Conservation (phyloP, 148 eudicot genomes). For the Beta vulgaris region DNA sequence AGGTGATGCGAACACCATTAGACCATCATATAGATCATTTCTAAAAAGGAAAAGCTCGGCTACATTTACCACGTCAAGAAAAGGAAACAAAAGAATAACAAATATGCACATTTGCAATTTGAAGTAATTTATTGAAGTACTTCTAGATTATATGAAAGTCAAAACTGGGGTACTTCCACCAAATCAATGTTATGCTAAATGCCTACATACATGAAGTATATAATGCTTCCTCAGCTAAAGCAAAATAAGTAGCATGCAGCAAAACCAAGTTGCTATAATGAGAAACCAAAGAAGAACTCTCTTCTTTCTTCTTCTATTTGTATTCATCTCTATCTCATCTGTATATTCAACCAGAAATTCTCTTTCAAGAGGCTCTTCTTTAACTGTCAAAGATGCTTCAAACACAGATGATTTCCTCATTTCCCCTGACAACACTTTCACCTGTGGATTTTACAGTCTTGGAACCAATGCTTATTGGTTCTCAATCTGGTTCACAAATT, state of each 20-base stretch:
- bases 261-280: not conserved
- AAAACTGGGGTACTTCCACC: not conserved
- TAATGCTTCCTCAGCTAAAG: too few relatives aligned
- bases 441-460: slow-evolving; percentile 40
- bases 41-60: too few relatives aligned
- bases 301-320: not conserved
- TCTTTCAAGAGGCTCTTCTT: slow-evolving; percentile 27
- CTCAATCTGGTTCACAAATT: slow-evolving; percentile 46
- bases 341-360: slow-evolving; percentile 6
- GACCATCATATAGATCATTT: too few relatives aligned
- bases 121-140: too few relatives aligned
- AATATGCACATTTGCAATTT: too few relatives aligned
- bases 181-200: not conserved
- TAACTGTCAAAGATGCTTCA: slow-evolving; percentile 27
- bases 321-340: not conserved
- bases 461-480: slow-evolving; percentile 45
- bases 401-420: slow-evolving; percentile 29
- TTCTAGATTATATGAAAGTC: not conserved
- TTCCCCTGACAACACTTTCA: slow-evolving; percentile 38
- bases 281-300: slow-evolving; percentile 7
- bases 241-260: not conserved
- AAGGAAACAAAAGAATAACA: too few relatives aligned
- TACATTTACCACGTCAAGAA: too few relatives aligned
- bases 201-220: not conserved
- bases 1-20: too few relatives aligned